A percentile compares a stretch with the other conserved stretches of the same genome.
These are phyloP conservation scores for Cardamine occulta DNA, from an alignment of 345 rosid genomes.

Conservation along the genomic window DNA sequence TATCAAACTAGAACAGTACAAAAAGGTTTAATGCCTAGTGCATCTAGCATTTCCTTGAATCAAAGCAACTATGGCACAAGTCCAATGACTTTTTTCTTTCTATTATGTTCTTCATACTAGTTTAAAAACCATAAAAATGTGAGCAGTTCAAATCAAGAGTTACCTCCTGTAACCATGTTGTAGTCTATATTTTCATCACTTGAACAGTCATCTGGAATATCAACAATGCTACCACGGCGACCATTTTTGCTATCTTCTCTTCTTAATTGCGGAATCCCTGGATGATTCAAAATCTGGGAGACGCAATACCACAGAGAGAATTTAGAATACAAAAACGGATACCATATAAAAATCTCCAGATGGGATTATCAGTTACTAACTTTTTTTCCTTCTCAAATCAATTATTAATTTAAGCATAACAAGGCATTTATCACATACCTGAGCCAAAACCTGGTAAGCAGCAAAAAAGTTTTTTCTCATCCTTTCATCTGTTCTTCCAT, in stretches of 20 bases:
- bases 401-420: conserved; percentile 14
- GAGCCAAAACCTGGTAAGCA: conserved; percentile 98
- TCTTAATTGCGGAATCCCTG: conserved; percentile 92
- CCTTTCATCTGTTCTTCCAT: conserved; percentile 66
- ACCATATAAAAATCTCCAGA: conserved; percentile 6
- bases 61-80: neutral
- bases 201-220: conserved; percentile 85
- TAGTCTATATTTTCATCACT: conserved; percentile 92
- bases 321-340: conserved; percentile 15
- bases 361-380: neutral
- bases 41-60: too few relatives aligned
- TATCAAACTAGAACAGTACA: too few relatives aligned
- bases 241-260: conserved; percentile 69
- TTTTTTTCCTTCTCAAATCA: neutral
- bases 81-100: neutral
- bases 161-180: conserved; percentile 80
- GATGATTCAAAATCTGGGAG: conserved; percentile 97
- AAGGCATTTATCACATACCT: conserved; percentile 55
- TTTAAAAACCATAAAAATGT: conserved; percentile 6
- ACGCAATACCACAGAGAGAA: conserved; percentile 20
- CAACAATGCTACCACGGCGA: conserved; percentile 71
- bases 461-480: conserved; percentile 92
- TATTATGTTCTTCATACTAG: neutral
- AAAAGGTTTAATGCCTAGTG: too few relatives aligned
- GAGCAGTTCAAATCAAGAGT: conserved; percentile 21